These are phyloP conservation scores for Acer campestre DNA, from an alignment of 345 rosid species.

Conservation along the genomic window DNA sequence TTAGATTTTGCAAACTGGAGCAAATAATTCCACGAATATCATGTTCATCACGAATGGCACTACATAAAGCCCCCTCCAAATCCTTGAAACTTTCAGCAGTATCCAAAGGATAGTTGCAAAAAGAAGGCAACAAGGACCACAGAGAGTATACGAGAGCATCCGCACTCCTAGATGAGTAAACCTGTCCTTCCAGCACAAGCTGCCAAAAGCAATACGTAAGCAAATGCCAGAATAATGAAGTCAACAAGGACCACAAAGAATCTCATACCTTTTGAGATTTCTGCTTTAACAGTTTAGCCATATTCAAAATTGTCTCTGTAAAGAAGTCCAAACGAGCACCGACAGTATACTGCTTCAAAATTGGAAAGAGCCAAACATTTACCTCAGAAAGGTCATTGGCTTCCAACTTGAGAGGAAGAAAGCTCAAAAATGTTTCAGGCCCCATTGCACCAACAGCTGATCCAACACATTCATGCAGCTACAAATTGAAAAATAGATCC, in stretches of 20 bases:
- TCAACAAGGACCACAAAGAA: background rate
- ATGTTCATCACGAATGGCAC: slow-evolving; percentile 58
- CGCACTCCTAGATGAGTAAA: slow-evolving; percentile 61
- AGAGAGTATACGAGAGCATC: slow-evolving; percentile 76
- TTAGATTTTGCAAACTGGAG: slow-evolving; percentile 63
- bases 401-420: slow-evolving; percentile 78
- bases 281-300: slow-evolving; percentile 49
- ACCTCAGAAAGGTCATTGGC: slow-evolving; percentile 76
- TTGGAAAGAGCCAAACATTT: slow-evolving; percentile 93
- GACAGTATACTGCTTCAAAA: slow-evolving; percentile 83
- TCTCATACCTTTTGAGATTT: slow-evolving; percentile 64
- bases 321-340: slow-evolving; percentile 85
- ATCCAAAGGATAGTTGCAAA: slow-evolving; percentile 83
- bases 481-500: slow-evolving; percentile 29
- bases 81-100: slow-evolving; percentile 76
- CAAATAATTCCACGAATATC: slow-evolving; percentile 76
- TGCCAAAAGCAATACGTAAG: slow-evolving; percentile 39
- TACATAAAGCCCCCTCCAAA: slow-evolving; percentile 49
- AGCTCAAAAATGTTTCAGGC: slow-evolving; percentile 72
- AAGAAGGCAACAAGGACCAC: slow-evolving; percentile 93
- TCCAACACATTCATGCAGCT: slow-evolving; percentile 95
- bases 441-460: slow-evolving; percentile 95
- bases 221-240: slow-evolving; percentile 14
- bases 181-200: slow-evolving; percentile 74
- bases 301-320: slow-evolving; percentile 56